Evolutionary conservation across 441 rosid genomes (phyloP).

Genomic region (Eutrema salsugineum): DNA sequence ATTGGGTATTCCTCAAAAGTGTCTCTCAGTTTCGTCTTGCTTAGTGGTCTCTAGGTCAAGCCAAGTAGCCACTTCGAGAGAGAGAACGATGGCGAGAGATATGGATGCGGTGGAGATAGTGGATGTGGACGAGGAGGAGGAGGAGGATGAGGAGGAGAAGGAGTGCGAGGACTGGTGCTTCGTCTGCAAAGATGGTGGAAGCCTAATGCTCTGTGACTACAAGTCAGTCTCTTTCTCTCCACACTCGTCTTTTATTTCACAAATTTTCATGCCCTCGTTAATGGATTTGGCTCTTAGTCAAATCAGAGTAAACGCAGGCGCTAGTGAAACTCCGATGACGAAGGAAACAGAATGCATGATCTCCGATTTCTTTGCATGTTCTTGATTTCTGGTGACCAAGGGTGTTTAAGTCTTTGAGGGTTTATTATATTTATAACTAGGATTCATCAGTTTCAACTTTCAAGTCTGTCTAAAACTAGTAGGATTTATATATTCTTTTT

Average conservation of each 20-base stretch:
- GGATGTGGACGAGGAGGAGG: background rate
- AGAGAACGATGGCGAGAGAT: background rate
- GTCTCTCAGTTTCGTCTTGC: background rate
- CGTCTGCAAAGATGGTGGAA: conserved; percentile 33
- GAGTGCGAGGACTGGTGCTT: conserved; percentile 34
- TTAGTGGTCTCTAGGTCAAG: background rate
- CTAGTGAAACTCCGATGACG: background rate
- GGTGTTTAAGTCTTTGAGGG: background rate
- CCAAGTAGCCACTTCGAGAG: background rate
- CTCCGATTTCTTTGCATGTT: conserved; percentile 25
- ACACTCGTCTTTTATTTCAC: background rate
- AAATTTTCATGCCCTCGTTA: background rate
- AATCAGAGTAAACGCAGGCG: background rate
- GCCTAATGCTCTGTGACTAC: conserved; percentile 25
- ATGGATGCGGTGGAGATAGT: background rate
- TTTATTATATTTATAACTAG: background rate
- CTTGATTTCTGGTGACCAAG: background rate
- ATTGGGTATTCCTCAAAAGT: background rate
- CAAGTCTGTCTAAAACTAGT: background rate
- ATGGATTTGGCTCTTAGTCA: background rate
- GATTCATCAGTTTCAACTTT: background rate
- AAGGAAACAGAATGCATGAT: too few relatives aligned
- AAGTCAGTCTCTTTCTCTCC: conserved; percentile 12
- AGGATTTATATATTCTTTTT: background rate
- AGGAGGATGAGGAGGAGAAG: conserved; percentile 9